Conservation (phyloP, 306 rosid genomes). For the Gastrolobium villosum region DNA sequence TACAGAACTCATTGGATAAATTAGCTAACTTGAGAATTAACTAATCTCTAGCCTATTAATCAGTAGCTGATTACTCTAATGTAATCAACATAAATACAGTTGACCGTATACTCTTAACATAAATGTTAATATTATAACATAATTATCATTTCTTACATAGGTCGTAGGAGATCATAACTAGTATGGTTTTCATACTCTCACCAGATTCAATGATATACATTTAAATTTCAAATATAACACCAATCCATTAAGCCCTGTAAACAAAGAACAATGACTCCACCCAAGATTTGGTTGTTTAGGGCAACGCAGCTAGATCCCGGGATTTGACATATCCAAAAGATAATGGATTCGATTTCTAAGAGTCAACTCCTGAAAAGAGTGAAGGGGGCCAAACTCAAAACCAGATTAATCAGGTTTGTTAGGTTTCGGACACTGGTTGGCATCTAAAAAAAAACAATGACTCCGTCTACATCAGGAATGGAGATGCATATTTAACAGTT, state of each 20-base stretch:
- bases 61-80: neutral
- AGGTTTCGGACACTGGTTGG: no score
- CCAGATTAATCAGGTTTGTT: no score
- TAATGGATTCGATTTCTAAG: no score
- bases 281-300: no score
- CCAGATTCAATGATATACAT: neutral
- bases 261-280: neutral
- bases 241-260: neutral
- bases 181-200: neutral
- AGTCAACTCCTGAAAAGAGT: no score
- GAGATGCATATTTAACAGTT: slow-evolving; percentile 8
- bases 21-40: neutral
- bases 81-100: neutral
- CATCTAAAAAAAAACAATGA: neutral
- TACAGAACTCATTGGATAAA: neutral
- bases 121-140: neutral
- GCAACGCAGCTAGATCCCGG: no score
- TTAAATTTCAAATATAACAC: neutral
- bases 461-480: neutral
- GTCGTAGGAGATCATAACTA: neutral
- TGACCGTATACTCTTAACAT: neutral
- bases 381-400: no score
- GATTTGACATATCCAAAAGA: no score
- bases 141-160: neutral
- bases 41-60: neutral